Evolutionary conservation across 2,329 filamentous ascomycete genomes (phyloP).

Genomic region (Exophiala calicioides): DNA sequence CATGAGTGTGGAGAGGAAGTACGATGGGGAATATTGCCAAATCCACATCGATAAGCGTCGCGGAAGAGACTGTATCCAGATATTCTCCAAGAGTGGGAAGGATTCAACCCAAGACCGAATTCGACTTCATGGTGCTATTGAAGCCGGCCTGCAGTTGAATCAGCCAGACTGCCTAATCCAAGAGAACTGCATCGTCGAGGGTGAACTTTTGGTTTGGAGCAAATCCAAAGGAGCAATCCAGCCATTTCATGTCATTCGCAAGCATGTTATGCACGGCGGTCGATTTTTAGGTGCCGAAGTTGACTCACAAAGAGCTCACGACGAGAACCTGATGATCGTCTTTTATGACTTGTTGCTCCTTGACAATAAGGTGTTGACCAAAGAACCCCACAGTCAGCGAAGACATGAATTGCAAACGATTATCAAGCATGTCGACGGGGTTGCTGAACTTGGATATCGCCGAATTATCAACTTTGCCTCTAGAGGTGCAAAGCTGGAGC

Average conservation of each 20-base stretch:
- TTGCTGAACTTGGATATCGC: constrained; percentile 67
- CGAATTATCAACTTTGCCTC: constrained; percentile 66
- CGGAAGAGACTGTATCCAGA: constrained; percentile 63
- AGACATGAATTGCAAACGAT: constrained; percentile 59
- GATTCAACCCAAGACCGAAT: constrained; percentile 75
- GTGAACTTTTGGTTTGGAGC: constrained; percentile 78
- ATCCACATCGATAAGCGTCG: constrained; percentile 73
- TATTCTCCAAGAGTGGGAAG: constrained; percentile 91
- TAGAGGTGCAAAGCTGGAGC: constrained; percentile 51
- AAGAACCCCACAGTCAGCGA: constrained; percentile 44
- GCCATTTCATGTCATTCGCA: constrained; percentile 79
- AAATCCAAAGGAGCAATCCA: constrained; percentile 65
- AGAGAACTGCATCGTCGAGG: constrained; percentile 74
- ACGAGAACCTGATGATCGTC: constrained; percentile 48
- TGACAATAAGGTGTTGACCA: constrained; percentile 56
- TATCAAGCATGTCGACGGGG: constrained; percentile 58
- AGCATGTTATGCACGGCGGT: constrained; percentile 74
- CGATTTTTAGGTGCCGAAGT: constrained; percentile 65
- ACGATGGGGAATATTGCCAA: constrained; percentile 89
- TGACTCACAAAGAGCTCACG: constrained; percentile 56
- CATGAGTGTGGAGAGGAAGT: constrained; percentile 77
- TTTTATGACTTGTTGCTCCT: constrained; percentile 62
- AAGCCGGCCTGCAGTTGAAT: constrained; percentile 65
- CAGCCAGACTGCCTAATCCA: constrained; percentile 59
- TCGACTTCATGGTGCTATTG: constrained; percentile 64